These are phyloP conservation scores for Euphrasia arctica DNA, from an alignment of 305 asterid species.

Conservation along the genomic window DNA sequence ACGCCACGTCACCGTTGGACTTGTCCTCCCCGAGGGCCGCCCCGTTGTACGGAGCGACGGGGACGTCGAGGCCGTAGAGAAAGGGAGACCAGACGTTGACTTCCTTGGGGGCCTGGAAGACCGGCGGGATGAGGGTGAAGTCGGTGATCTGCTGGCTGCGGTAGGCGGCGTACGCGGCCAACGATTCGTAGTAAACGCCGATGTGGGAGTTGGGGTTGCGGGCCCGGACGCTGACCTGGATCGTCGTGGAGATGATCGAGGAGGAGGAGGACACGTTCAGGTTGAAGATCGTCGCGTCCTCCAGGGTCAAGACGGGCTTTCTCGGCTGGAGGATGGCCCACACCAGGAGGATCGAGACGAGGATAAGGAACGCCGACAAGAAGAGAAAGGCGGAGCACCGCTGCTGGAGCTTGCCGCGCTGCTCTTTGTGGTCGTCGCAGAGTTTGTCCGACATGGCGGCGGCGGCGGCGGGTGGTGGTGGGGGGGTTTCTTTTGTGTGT, in stretches of 20 bases:
- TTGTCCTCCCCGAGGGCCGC: constrained; percentile 44
- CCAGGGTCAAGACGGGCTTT: constrained; percentile 61
- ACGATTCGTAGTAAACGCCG: constrained; percentile 55
- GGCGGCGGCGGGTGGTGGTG: no score
- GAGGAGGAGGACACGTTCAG: constrained; percentile 51
- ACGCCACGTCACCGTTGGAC: constrained; percentile 39
- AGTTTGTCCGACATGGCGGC: constrained; percentile 42
- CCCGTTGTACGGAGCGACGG: constrained; percentile 69
- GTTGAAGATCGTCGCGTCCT: constrained; percentile 68
- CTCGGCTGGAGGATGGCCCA: constrained; percentile 70
- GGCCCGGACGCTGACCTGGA: constrained; percentile 53
- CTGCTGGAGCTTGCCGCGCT: constrained; percentile 21
- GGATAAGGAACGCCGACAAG: constrained; percentile 14
- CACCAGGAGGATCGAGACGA: constrained; percentile 34
- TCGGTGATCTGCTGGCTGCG: constrained; percentile 65
- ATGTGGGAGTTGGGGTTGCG: constrained; percentile 52
- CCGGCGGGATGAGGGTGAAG: constrained; percentile 48
- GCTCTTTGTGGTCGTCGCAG: constrained; percentile 50
- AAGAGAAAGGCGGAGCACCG: constrained; percentile 36
- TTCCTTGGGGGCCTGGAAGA: constrained; percentile 70
- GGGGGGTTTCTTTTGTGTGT: no score
- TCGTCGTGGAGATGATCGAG: constrained; percentile 60
- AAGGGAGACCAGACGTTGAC: constrained; percentile 72
- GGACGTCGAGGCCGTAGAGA: constrained; percentile 52
- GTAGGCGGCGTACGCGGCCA: constrained; percentile 48